These are phyloP conservation scores for Pseudogymnoascus sp. DNA, from an alignment of 2,329 filamentous ascomycete genomes.

Conservation along the genomic window DNA sequence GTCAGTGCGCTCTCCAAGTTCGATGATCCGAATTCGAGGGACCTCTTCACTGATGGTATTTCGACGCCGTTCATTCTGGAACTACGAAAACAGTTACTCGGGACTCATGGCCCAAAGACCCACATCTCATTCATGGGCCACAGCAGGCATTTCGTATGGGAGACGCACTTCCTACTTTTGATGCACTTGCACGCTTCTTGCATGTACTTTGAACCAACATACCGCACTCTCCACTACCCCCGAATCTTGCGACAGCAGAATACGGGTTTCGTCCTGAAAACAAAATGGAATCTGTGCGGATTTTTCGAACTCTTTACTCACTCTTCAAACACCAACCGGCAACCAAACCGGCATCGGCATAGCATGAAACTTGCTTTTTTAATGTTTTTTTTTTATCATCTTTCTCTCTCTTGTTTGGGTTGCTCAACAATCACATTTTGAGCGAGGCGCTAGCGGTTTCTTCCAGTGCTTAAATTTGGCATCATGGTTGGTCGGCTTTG, in stretches of 20 bases:
- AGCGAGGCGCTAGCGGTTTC: constrained; percentile 2
- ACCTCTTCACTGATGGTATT: constrained; percentile 7
- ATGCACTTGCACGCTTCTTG: constrained; percentile 1
- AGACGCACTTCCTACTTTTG: constrained; percentile 1
- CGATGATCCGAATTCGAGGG: not conserved
- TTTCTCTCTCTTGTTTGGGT: not conserved
- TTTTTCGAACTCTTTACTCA: constrained; percentile 7
- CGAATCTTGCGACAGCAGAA: not conserved
- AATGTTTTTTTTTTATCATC: not conserved
- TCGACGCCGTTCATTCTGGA: not conserved
- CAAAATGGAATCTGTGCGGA: not conserved
- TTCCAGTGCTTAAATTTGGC: not conserved
- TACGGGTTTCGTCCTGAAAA: not conserved
- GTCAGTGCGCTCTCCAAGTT: not conserved
- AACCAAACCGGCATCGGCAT: constrained; percentile 2
- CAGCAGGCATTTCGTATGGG: constrained; percentile 1
- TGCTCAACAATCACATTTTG: constrained; percentile 4
- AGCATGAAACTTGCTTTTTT: constrained; percentile 8
- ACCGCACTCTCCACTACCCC: not conserved
- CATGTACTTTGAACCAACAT: constrained; percentile 3
- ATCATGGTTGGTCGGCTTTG: not conserved
- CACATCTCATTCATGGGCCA: constrained; percentile 1
- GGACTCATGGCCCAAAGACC: not conserved
- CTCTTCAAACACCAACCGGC: not conserved
- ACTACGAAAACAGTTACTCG: not conserved